Evolutionary conservation across 208 protist genomes (phyloP).

Genomic region (Leishmania tarentolae): DNA sequence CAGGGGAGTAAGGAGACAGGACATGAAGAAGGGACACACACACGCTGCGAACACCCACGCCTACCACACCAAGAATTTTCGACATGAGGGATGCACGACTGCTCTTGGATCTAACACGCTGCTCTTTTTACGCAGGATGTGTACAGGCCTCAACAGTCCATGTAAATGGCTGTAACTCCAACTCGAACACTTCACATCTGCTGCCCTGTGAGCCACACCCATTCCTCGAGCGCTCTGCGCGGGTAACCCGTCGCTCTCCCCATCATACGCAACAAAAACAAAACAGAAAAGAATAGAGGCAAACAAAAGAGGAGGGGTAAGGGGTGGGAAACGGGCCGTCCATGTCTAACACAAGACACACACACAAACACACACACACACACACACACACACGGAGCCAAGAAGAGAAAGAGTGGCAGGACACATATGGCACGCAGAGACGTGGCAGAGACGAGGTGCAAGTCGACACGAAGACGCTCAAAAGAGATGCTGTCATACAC

Average conservation of each 20-base stretch:
- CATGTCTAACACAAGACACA: too few relatives aligned
- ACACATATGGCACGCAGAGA: too few relatives aligned
- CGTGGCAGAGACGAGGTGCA: too few relatives aligned
- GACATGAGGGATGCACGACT: not conserved
- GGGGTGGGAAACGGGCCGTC: too few relatives aligned
- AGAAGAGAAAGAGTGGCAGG: not conserved
- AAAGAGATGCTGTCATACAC: not conserved
- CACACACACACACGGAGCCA: too few relatives aligned
- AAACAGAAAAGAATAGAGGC: not conserved
- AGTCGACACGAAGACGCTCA: not conserved
- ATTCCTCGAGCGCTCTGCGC: not conserved
- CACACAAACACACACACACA: too few relatives aligned
- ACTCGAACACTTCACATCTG: not conserved
- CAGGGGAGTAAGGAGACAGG: not conserved
- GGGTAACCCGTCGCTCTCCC: too few relatives aligned
- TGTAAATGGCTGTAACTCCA: not conserved
- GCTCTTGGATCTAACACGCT: not conserved
- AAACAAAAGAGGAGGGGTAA: not conserved
- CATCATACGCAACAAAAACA: not conserved
- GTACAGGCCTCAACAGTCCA: not conserved
- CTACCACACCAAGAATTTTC: not conserved
- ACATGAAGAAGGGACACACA: not conserved
- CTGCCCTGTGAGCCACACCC: not conserved
- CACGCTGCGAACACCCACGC: not conserved
- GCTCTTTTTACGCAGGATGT: not conserved